These are phyloP conservation scores for Perilla frutescens DNA, from an alignment of 257 asterid genomes.

Conservation along the genomic window DNA sequence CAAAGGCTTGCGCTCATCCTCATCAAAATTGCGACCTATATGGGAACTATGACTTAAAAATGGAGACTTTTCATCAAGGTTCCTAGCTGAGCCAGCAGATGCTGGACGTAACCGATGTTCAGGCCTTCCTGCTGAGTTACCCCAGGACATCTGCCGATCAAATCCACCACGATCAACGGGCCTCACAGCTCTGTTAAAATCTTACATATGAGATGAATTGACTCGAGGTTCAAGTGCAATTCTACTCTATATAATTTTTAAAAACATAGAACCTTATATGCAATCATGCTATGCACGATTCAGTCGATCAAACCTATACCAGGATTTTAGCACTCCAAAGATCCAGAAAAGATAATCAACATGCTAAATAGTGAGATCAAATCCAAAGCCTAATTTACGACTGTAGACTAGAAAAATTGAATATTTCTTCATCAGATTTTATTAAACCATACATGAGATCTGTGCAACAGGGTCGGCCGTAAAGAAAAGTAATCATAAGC, in stretches of 20 bases:
- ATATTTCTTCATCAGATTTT: slow-evolving; percentile 17
- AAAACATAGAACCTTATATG: background rate
- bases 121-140: slow-evolving; percentile 66
- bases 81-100: slow-evolving; percentile 75
- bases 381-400: slow-evolving; percentile 14
- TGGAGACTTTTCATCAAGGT: slow-evolving; percentile 74
- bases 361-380: slow-evolving; percentile 33
- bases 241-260: background rate
- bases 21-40: slow-evolving; percentile 88
- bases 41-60: slow-evolving; percentile 56
- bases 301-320: slow-evolving; percentile 14
- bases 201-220: slow-evolving; percentile 10
- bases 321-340: slow-evolving; percentile 32
- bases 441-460: slow-evolving; percentile 27
- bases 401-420: background rate
- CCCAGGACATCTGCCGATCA: slow-evolving; percentile 77
- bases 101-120: slow-evolving; percentile 81
- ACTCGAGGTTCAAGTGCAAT: slow-evolving; percentile 3
- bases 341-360: slow-evolving; percentile 8
- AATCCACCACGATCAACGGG: slow-evolving; percentile 68
- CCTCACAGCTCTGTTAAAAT: slow-evolving; percentile 61
- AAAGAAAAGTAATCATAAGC: slow-evolving; percentile 4
- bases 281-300: slow-evolving; percentile 5
- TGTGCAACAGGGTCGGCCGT: slow-evolving; percentile 12
- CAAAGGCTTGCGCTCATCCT: slow-evolving; percentile 94